These are phyloP conservation scores for Sesbania bispinosa DNA, from an alignment of 306 rosid species.

Conservation along the genomic window DNA sequence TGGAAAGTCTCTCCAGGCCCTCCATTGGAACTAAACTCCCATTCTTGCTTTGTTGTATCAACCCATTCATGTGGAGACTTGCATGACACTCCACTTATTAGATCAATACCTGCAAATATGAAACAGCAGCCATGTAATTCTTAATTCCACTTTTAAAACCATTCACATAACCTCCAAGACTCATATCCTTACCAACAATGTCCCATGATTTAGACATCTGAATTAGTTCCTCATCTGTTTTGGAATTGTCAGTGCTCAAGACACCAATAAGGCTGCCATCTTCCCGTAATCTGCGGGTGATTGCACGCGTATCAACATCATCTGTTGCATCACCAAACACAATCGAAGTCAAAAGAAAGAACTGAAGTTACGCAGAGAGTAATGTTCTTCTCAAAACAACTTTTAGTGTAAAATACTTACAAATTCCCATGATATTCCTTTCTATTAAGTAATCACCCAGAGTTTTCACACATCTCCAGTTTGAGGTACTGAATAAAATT, in stretches of 20 bases:
- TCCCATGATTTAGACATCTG: conserved; percentile 82
- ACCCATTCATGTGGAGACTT: conserved; percentile 79
- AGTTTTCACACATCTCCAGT: conserved; percentile 72
- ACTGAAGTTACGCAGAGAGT: neutral
- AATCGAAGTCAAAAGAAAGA: conserved; percentile 13
- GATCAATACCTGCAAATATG: conserved; percentile 66
- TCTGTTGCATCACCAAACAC: conserved; percentile 48
- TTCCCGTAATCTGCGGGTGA: conserved; percentile 85
- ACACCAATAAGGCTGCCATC: conserved; percentile 98
- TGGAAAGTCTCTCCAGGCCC: conserved; percentile 48
- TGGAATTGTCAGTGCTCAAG: conserved; percentile 79
- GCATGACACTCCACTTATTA: conserved; percentile 93
- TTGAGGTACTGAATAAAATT: conserved; percentile 69
- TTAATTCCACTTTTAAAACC: neutral
- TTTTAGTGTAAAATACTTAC: conserved; percentile 49
- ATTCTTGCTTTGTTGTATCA: conserved; percentile 59
- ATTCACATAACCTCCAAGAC: neutral
- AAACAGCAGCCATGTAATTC: conserved; percentile 17
- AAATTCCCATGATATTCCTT: conserved; percentile 95
- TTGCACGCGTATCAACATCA: conserved; percentile 94
- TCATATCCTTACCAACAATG: conserved; percentile 75
- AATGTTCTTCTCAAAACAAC: neutral
- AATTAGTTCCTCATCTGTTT: conserved; percentile 79
- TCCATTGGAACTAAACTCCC: conserved; percentile 55
- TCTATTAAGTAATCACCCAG: conserved; percentile 72